A percentile compares a stretch with the other conserved stretches of the same genome.
These are phyloP conservation scores for Gaultheria prostrata DNA, from an alignment of 148 eudicot genomes.

Conservation along the genomic window DNA sequence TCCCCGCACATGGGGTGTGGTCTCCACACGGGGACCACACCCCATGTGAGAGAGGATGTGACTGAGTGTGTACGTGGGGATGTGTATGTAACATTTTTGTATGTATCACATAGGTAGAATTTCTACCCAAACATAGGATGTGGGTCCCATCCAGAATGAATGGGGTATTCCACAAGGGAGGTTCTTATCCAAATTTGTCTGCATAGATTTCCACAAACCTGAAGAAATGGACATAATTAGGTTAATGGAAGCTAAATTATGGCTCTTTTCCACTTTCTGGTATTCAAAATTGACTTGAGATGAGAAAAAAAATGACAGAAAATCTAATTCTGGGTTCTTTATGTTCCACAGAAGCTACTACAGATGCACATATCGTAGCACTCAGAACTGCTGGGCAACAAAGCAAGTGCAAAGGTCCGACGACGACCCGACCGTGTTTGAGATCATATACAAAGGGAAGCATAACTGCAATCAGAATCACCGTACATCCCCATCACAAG, in stretches of 20 bases:
- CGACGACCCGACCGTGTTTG: conserved; percentile 59
- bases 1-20: too few relatives aligned
- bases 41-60: too few relatives aligned
- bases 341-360: conserved; percentile 56
- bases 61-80: too few relatives aligned
- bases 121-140: neutral
- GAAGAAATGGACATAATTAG: neutral
- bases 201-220: neutral
- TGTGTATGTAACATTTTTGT: too few relatives aligned
- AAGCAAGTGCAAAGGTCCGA: conserved; percentile 89
- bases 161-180: neutral
- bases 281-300: neutral
- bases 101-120: neutral
- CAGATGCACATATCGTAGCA: conserved; percentile 77
- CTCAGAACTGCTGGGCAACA: conserved; percentile 58
- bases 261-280: conserved; percentile 1
- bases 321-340: conserved; percentile 23
- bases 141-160: neutral
- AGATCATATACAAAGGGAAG: conserved; percentile 70
- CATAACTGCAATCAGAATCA: conserved; percentile 56
- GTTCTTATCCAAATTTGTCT: neutral
- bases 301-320: neutral
- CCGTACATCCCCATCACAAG: conserved; percentile 38
- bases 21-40: too few relatives aligned
- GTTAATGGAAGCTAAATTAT: neutral